phyloP scores from a whole-genome alignment of 306 rosid species.

The Acacia confusa region DNA sequence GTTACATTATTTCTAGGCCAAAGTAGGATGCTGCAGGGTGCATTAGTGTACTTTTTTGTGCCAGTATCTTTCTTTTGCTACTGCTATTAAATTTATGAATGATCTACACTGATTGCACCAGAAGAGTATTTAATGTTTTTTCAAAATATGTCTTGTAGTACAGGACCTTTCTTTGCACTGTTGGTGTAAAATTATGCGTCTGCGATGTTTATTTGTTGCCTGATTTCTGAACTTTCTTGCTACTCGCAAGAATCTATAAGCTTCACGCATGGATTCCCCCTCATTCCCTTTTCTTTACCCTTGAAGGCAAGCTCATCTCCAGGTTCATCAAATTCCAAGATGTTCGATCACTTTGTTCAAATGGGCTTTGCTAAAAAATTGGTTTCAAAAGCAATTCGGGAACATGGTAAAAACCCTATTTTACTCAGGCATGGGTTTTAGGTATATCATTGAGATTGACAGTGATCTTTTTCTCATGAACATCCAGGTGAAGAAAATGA shows the following conservation, averaged over 20 bases:
- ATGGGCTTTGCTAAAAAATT: slow-evolving; percentile 81
- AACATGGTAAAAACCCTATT: slow-evolving; percentile 61
- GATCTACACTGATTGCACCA: neutral
- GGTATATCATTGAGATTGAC: slow-evolving; percentile 6
- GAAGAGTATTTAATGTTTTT: no score
- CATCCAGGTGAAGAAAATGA: slow-evolving; percentile 79
- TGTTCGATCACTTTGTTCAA: slow-evolving; percentile 57
- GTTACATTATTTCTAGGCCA: neutral
- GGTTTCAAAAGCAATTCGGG: slow-evolving; percentile 76
- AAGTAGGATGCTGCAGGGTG: slow-evolving; percentile 10
- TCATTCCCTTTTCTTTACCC: slow-evolving; percentile 23
- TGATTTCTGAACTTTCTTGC: neutral
- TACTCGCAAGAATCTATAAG: neutral
- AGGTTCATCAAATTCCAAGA: slow-evolving; percentile 66
- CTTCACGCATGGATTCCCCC: neutral
- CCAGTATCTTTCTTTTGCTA: slow-evolving; percentile 16
- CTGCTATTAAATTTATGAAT: neutral
- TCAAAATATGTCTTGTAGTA: neutral
- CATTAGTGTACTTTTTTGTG: neutral
- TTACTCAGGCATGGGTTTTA: slow-evolving; percentile 20
- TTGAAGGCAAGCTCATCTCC: slow-evolving; percentile 63
- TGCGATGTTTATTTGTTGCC: neutral
- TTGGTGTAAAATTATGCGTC: neutral
- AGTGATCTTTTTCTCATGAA: slow-evolving; percentile 37
- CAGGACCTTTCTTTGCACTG: neutral